phyloP scores from a whole-genome alignment of 805 yeast species.

The Candida nemodendra region DNA sequence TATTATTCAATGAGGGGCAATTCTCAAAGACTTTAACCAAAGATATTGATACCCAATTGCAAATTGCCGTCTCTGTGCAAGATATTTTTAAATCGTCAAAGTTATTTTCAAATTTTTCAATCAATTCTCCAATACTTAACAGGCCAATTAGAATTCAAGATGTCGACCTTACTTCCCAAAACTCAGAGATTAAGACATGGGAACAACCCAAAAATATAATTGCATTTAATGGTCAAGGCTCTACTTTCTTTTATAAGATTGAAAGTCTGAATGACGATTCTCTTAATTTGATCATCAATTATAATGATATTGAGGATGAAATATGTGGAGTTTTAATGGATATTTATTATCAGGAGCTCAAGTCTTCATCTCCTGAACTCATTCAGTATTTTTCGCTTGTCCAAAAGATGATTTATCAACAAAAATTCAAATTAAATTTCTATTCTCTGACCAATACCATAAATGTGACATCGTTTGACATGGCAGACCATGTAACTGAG shows the following conservation, averaged over 20 bases:
- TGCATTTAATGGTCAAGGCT: conserved; percentile 71
- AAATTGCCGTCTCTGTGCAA: conserved; percentile 74
- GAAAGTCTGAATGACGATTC: conserved; percentile 33
- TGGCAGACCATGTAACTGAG: conserved; percentile 2
- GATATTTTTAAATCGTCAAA: conserved; percentile 62
- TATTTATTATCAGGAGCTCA: conserved; percentile 16
- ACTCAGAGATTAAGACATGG: conserved; percentile 27
- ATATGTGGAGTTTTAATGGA: conserved; percentile 31
- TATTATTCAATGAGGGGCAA: conserved; percentile 20
- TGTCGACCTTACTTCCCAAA: conserved; percentile 32
- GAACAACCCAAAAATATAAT: conserved; percentile 38
- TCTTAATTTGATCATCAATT: conserved; percentile 43
- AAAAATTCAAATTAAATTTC: conserved; percentile 27
- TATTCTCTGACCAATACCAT: conserved; percentile 28
- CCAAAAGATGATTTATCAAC: conserved; percentile 18
- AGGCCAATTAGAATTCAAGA: conserved; percentile 53
- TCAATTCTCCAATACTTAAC: conserved; percentile 53
- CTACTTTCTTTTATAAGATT: conserved; percentile 59
- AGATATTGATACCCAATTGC: conserved; percentile 50
- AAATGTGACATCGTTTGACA: conserved; percentile 12
- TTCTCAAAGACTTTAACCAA: conserved; percentile 19
- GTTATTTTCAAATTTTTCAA: conserved; percentile 65
- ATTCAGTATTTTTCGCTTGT: conserved; percentile 24
- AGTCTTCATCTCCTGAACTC: conserved; percentile 8
- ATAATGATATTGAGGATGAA: conserved; percentile 48